Evolutionary conservation across 768 basidiomycete species (phyloP), one percentile per base, ranked within the genome.

Genomic region (Termitomyces sp.): DNA sequence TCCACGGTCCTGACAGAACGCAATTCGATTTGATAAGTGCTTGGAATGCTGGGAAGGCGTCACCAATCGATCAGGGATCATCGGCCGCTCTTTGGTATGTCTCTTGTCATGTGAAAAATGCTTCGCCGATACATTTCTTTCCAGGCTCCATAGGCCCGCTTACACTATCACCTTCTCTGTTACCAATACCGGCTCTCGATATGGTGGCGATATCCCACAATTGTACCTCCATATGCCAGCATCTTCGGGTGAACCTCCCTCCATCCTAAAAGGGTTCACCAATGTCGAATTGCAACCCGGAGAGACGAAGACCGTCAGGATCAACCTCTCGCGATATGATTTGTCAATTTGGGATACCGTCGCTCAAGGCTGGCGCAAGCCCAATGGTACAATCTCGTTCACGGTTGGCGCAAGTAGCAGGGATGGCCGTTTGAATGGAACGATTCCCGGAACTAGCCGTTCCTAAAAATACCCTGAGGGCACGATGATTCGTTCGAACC

Each of bases 141-240:
- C 13, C 20, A 82, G 82, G 86, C 78, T 90, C 31, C 87, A 91
- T 65, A 77, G 80, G 60, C 85, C 89, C 9, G 79, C 79, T 1
- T 85, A 78, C 66, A 71, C 75, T 37, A 83, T 89, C 6, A 79
- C 79, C 0, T 92, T 93, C 67, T 69, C 75, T 7, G 76, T 94
- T 27, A 65, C 72, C 60, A 94, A 94, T 68, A 80, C 78, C 0
- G 92, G 92, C 0, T 56, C 64, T 0, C 69, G 78, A 10, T 76
- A 67, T 49, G 92, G 92, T n/a, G 76, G 78, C 37, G 91, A 92
- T 83, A 83, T 86, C 46, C 83, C 89, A 10, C 90, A 92, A 74
- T 69, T 92, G 18, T 93, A 92, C 71, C 29, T 92, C 27, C 81
- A 87, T 68, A 82, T 85, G 74, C 87, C 87, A 0, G 53, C 73